A percentile compares a stretch with the other conserved stretches of the same genome.
Evolutionary conservation across 768 basidiomycete genomes (phyloP).

Genomic region (Mycena venus): DNA sequence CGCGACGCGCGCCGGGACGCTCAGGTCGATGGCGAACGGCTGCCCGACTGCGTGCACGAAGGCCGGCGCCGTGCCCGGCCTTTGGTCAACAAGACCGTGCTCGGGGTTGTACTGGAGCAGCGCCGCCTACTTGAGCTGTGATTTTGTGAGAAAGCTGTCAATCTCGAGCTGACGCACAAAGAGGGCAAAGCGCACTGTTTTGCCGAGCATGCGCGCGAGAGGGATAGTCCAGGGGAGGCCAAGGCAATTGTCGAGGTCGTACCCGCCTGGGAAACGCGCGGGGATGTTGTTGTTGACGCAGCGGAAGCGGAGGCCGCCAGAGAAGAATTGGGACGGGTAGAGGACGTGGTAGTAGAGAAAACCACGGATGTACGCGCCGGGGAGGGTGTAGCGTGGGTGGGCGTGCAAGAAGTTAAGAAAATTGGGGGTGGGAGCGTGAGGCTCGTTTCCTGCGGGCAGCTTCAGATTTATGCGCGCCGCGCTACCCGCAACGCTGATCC

Average conservation of each 20-base stretch:
- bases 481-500: too few species aligned
- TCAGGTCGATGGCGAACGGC: background rate
- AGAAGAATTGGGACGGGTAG: background rate
- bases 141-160: background rate
- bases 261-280: background rate
- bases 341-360: conserved; percentile 13
- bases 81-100: too few species aligned
- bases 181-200: too few species aligned
- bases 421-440: too few species aligned
- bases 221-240: conserved; percentile 7
- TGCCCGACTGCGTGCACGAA: background rate
- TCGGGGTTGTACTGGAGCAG: background rate
- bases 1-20: background rate
- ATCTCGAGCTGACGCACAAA: background rate
- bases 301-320: conserved; percentile 13
- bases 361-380: background rate
- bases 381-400: background rate
- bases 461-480: background rate
- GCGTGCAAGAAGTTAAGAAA: background rate
- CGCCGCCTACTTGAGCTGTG: background rate
- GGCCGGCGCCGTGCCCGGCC: too few species aligned
- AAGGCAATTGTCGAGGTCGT: background rate
- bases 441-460: too few species aligned
- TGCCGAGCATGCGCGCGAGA: background rate
- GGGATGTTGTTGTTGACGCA: background rate